Conservation (phyloP, 805 yeast species). For the Candida awuae region DNA sequence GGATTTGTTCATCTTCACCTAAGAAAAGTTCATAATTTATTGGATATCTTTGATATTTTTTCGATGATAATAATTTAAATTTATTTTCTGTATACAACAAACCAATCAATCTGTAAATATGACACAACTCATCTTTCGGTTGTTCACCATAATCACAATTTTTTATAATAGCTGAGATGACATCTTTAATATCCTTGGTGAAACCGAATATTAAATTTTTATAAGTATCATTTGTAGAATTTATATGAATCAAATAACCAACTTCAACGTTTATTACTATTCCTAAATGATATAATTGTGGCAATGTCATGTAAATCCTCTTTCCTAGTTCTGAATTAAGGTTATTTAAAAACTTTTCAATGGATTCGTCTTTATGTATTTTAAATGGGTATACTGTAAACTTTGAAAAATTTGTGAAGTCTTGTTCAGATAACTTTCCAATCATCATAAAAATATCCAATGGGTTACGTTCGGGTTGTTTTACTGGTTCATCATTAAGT, state of each 20-base stretch:
- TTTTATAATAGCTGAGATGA: slow-evolving; percentile 1
- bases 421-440: not conserved
- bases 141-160: slow-evolving; percentile 3
- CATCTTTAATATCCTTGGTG: slow-evolving; percentile 1
- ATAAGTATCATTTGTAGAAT: slow-evolving; percentile 1
- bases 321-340: slow-evolving; percentile 7
- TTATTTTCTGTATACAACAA: slow-evolving; percentile 5
- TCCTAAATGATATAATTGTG: slow-evolving; percentile 5
- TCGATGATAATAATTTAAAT: not conserved
- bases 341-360: slow-evolving; percentile 1
- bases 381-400: not conserved
- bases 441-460: slow-evolving; percentile 2
- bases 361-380: not conserved
- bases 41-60: slow-evolving; percentile 1
- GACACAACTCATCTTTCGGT: not conserved
- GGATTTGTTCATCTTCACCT: not conserved
- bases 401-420: not conserved
- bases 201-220: slow-evolving; percentile 5
- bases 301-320: slow-evolving; percentile 4
- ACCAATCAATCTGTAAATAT: slow-evolving; percentile 2
- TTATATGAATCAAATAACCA: slow-evolving; percentile 11
- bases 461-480: slow-evolving; percentile 1
- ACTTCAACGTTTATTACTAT: slow-evolving; percentile 11
- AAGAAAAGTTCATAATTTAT: not conserved
- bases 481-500: no score